Base-by-base conservation (phyloP, 2,329 filamentous ascomycete genomes). In the Dactylella cylindrospora region DNA sequence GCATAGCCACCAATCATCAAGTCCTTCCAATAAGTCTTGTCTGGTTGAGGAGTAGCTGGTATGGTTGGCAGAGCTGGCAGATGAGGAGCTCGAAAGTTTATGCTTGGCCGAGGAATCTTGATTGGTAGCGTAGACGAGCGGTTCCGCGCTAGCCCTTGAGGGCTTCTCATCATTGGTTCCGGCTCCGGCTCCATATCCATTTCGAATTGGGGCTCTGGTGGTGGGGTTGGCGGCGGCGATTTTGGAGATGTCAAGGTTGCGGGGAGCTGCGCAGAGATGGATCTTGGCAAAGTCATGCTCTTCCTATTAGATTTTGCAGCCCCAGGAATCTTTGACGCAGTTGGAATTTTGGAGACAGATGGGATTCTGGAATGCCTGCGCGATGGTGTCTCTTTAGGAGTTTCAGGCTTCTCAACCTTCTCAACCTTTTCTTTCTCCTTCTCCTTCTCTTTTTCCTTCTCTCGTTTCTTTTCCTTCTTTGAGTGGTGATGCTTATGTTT, bases 11-110 rank as follows among this genome's bases (percentile, higher is more conserved):
- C 55, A 15, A 61, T 39, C 55, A 61, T 61, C 4, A 61, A 43
- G 19, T 61, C 55, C 36, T 61, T 61, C 55, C 55, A 61, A 19
- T 61, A 61, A 12, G 55, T 61, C 22, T 61, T 61, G 13, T 61
- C 55, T 0, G 55, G 55, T 32, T 40, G 38, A 33, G 9, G 55
- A 49, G 9, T 61, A 47, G n/a, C n/a, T n/a, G n/a, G n/a, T n/a
- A n/a, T n/a, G n/a, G n/a, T n/a, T n/a, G n/a, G n/a, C n/a, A n/a
- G n/a, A 19, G 29, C 35, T 19, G 55, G 55, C 10, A 31, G 26
- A 17, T 61, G 55, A 31, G 47, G 17, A 12, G 25, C 47, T 13
- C 55, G 55, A 26, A 61, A 53, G 20, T 46, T 51, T 29, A 61
- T 47, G 41, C 55, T 61, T 25, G 55, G 55, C 12, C 55, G 47